These are phyloP conservation scores for Russula lepida DNA, from an alignment of 768 basidiomycete species.

Conservation along the genomic window DNA sequence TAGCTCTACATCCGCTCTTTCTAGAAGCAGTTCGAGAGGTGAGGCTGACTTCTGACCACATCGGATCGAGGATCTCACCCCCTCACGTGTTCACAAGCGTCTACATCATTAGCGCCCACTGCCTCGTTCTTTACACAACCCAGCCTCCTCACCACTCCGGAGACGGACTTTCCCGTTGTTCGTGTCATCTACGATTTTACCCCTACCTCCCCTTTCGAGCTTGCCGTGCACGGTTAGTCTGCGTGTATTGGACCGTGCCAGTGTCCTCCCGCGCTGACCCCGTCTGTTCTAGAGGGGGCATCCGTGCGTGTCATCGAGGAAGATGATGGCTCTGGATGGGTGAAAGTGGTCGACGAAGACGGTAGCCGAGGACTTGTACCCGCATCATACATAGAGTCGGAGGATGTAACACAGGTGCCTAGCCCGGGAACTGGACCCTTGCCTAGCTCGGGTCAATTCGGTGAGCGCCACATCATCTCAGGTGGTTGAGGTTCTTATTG, in stretches of 20 bases:
- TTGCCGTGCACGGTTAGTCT: slow-evolving; percentile 51
- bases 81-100: slow-evolving; percentile 19
- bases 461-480: slow-evolving; percentile 31
- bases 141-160: slow-evolving; percentile 32
- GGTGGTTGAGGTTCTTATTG: slow-evolving; percentile 11
- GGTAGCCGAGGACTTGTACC: slow-evolving; percentile 69
- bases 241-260: not conserved
- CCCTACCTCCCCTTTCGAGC: slow-evolving; percentile 70
- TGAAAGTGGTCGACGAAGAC: slow-evolving; percentile 55
- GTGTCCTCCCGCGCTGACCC: not conserved
- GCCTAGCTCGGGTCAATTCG: slow-evolving; percentile 39
- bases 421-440: slow-evolving; percentile 18
- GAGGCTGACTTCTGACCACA: slow-evolving; percentile 8
- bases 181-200: slow-evolving; percentile 68
- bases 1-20: slow-evolving; percentile 30
- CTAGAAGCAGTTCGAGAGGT: slow-evolving; percentile 27
- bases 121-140: slow-evolving; percentile 51
- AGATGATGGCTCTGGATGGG: slow-evolving; percentile 84
- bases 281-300: slow-evolving; percentile 46
- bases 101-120: slow-evolving; percentile 30
- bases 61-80: slow-evolving; percentile 15
- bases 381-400: slow-evolving; percentile 63
- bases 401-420: slow-evolving; percentile 24
- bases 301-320: slow-evolving; percentile 62
- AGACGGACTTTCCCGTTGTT: slow-evolving; percentile 41